Evolutionary conservation across 352 stramenopile species (phyloP).

Genomic region (Phytopythium oedochilum): DNA sequence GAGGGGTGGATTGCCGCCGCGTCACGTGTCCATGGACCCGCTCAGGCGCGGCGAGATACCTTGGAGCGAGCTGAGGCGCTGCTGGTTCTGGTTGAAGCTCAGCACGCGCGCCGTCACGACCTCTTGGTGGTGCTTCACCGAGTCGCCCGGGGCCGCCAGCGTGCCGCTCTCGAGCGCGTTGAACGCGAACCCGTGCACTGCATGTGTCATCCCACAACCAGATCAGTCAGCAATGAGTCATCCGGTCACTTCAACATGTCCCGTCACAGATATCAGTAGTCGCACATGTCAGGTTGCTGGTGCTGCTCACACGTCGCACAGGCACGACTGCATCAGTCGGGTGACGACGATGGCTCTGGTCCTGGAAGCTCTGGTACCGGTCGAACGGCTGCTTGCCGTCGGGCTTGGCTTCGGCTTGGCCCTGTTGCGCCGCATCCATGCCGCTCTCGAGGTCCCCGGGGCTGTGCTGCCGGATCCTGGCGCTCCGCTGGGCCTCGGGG

Average conservation of each 20-base stretch:
- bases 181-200: constrained; percentile 29
- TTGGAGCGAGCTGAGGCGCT: constrained; percentile 15
- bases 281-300: too few species aligned
- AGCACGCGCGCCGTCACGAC: constrained; percentile 29
- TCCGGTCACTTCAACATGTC: too few species aligned
- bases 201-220: background rate
- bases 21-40: background rate
- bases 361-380: constrained; percentile 7
- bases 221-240: too few species aligned
- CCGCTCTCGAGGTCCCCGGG: background rate
- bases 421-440: background rate
- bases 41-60: background rate
- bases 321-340: background rate
- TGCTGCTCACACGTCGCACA: constrained; percentile 9
- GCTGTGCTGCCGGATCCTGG: background rate
- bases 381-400: background rate
- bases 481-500: background rate
- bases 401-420: background rate
- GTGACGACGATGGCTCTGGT: background rate
- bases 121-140: constrained; percentile 11
- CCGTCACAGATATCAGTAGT: too few species aligned
- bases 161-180: constrained; percentile 20
- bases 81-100: constrained; percentile 24
- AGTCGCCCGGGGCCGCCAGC: constrained; percentile 6
- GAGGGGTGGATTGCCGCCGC: too few species aligned